Conservation (phyloP, 257 asterid species). For the Jacaranda mimosifolia region DNA sequence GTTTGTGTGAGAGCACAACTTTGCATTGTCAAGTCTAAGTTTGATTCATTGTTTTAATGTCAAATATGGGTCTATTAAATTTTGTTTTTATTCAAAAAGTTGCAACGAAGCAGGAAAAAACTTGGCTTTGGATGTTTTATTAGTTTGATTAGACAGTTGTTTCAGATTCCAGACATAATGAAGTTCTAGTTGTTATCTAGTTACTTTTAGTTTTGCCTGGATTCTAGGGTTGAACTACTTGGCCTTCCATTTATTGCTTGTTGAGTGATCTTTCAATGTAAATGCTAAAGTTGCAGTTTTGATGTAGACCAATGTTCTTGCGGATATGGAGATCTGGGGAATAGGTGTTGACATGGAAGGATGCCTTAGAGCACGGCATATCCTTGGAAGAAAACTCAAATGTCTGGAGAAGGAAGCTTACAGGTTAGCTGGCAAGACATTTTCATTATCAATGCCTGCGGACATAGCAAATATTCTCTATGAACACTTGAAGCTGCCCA, state of each 20-base stretch:
- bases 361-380: constrained; percentile 80
- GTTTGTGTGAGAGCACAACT: constrained; percentile 25
- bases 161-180: constrained; percentile 13
- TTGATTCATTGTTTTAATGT: constrained; percentile 17
- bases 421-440: constrained; percentile 84
- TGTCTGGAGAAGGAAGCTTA: constrained; percentile 85
- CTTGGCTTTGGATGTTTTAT: constrained; percentile 7
- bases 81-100: not conserved
- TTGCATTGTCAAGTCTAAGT: constrained; percentile 19
- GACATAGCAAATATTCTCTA: constrained; percentile 91
- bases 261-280: constrained; percentile 27
- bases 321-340: constrained; percentile 95
- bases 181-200: constrained; percentile 24
- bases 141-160: constrained; percentile 7
- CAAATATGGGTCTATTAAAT: constrained; percentile 3
- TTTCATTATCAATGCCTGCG: constrained; percentile 87
- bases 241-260: constrained; percentile 26
- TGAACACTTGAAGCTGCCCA: constrained; percentile 92
- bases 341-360: constrained; percentile 99
- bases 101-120: constrained; percentile 6
- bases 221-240: constrained; percentile 4
- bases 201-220: constrained; percentile 13
- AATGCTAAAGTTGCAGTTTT: constrained; percentile 20
- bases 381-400: constrained; percentile 80
- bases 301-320: constrained; percentile 80